These are phyloP conservation scores for Turritis glabra DNA, from an alignment of 345 rosid species.

Conservation along the genomic window DNA sequence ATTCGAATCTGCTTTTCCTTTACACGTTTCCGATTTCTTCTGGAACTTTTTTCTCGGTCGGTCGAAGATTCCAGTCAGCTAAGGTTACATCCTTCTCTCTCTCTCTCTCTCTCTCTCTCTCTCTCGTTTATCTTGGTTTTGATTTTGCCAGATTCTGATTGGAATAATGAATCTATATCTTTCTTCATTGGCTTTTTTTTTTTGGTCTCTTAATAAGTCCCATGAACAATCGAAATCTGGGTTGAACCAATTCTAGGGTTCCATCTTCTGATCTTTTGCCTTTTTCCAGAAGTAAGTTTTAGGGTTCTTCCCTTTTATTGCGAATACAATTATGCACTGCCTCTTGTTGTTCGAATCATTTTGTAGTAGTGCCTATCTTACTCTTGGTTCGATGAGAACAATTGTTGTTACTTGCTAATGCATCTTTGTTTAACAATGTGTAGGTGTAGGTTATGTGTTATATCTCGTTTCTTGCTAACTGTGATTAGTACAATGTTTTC, in stretches of 20 bases:
- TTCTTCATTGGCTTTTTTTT: not conserved
- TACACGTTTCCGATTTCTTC: not conserved
- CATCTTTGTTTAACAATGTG: not conserved
- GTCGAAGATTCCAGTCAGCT: not conserved
- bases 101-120: not conserved
- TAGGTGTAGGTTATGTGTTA: not conserved
- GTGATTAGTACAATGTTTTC: not conserved
- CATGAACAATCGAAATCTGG: too few relatives aligned
- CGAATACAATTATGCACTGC: not conserved
- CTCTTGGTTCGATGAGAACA: not conserved
- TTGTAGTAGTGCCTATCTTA: not conserved
- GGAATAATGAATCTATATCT: not conserved
- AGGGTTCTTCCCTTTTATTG: not conserved
- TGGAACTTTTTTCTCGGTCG: not conserved
- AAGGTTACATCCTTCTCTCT: conserved; percentile 11
- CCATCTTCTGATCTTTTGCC: not conserved
- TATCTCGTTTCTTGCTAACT: not conserved
- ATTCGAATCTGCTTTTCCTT: not conserved
- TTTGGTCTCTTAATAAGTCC: too few relatives aligned
- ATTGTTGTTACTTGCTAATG: not conserved
- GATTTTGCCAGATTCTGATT: not conserved
- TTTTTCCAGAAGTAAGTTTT: not conserved
- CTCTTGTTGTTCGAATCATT: not conserved
- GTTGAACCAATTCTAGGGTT: not conserved
- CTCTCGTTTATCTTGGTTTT: not conserved